These are phyloP conservation scores for Hortiboletus campestris DNA, from an alignment of 768 basidiomycete species.

Conservation along the genomic window DNA sequence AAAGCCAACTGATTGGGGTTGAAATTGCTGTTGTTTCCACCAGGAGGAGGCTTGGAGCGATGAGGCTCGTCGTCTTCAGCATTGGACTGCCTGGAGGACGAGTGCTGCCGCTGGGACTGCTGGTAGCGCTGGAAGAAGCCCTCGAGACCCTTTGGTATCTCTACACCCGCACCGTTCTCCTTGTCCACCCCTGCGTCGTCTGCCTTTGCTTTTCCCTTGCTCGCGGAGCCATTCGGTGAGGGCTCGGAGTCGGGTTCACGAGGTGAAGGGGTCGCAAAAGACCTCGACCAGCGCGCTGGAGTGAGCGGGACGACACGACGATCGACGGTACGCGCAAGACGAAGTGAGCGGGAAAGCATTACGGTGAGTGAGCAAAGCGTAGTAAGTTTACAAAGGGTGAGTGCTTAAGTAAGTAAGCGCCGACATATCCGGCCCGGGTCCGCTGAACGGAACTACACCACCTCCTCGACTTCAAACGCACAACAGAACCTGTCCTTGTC, in stretches of 20 bases:
- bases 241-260: slow-evolving; percentile 29
- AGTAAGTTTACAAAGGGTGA: neutral
- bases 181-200: slow-evolving; percentile 34
- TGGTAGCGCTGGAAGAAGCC: slow-evolving; percentile 76
- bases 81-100: slow-evolving; percentile 28
- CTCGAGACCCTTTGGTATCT: slow-evolving; percentile 66
- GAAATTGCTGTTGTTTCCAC: slow-evolving; percentile 48
- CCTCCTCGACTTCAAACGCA: slow-evolving; percentile 72
- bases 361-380: neutral
- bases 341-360: slow-evolving; percentile 67
- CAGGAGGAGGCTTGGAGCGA: slow-evolving; percentile 47
- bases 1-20: slow-evolving; percentile 57
- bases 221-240: slow-evolving; percentile 13
- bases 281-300: slow-evolving; percentile 36
- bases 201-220: slow-evolving; percentile 36
- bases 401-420: slow-evolving; percentile 21
- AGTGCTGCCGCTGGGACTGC: slow-evolving; percentile 34
- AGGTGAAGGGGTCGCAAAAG: slow-evolving; percentile 49
- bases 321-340: slow-evolving; percentile 47
- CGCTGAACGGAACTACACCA: neutral
- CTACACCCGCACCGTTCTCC: slow-evolving; percentile 29
- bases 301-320: slow-evolving; percentile 37
- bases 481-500: slow-evolving; percentile 84
- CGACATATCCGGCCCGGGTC: neutral
- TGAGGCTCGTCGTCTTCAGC: slow-evolving; percentile 30